Evolutionary conservation across 2,329 filamentous ascomycete genomes (phyloP).

Genomic region (Fusarium algeriense): DNA sequence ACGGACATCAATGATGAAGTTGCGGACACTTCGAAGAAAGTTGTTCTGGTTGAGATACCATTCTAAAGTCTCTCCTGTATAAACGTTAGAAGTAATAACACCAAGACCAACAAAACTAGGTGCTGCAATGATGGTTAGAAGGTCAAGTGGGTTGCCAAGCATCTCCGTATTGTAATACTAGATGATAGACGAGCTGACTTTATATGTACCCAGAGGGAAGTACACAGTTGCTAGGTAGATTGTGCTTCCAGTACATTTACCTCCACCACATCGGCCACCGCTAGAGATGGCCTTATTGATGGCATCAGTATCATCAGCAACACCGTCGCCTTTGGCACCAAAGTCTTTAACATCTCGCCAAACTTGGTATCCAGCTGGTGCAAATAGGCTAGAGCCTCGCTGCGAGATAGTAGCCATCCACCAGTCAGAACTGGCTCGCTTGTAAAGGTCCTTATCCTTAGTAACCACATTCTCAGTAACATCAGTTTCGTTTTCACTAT

Average conservation of each 20-base stretch:
- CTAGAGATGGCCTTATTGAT: conserved; percentile 61
- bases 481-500: background rate
- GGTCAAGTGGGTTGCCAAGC: conserved; percentile 1
- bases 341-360: conserved; percentile 57
- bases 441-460: background rate
- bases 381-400: background rate
- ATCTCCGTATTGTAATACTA: conserved; percentile 69
- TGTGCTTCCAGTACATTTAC: conserved; percentile 49
- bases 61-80: background rate
- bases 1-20: conserved; percentile 70
- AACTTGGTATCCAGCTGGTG: background rate
- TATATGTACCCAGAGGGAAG: conserved; percentile 64
- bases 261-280: conserved; percentile 51
- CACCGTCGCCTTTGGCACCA: conserved; percentile 45
- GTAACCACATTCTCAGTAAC: background rate
- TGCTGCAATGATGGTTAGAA: conserved; percentile 66
- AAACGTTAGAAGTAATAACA: conserved; percentile 56
- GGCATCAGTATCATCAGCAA: conserved; percentile 66
- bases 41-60: conserved; percentile 61
- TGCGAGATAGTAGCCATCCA: background rate
- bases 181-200: conserved; percentile 67
- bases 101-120: conserved; percentile 66
- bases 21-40: conserved; percentile 74
- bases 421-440: background rate
- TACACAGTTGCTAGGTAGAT: conserved; percentile 43